A percentile compares a stretch with the other conserved stretches of the same genome.
phyloP scores from a whole-genome alignment of 2,329 filamentous ascomycete species.

The Phialophora expanda region DNA sequence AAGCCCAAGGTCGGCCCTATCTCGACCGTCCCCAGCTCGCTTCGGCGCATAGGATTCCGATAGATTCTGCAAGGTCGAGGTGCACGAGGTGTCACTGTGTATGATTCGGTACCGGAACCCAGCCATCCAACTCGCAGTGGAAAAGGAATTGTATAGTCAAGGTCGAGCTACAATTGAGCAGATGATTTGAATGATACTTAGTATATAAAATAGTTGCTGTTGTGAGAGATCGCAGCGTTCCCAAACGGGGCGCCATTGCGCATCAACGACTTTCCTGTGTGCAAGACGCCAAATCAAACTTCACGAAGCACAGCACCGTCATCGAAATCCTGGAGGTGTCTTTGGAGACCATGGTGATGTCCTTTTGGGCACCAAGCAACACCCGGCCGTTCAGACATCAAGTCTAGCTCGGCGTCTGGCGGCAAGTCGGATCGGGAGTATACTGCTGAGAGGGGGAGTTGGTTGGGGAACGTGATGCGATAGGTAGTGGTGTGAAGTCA shows the following conservation, averaged over 20 bases:
- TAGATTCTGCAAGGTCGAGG: background rate
- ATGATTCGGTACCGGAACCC: background rate
- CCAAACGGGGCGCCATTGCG: background rate
- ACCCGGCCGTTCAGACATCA: background rate
- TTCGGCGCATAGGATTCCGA: slow-evolving; percentile 1
- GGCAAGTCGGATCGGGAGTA: background rate
- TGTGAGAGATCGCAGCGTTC: background rate
- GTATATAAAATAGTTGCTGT: background rate
- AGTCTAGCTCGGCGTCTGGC: background rate
- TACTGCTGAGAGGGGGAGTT: background rate
- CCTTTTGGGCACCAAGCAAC: background rate
- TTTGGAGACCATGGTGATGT: background rate
- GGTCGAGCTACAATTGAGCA: background rate
- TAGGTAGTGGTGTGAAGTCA: background rate
- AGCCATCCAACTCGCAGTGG: background rate
- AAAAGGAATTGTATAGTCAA: background rate
- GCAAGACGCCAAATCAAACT: background rate
- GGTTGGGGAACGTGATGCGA: background rate
- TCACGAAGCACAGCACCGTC: background rate
- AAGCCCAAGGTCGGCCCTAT: background rate
- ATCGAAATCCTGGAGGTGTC: background rate
- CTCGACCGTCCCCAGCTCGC: background rate
- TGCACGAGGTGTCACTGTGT: background rate
- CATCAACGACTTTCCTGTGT: background rate
- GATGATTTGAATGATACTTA: background rate